Evolutionary conservation across 768 basidiomycete species (phyloP), one percentile per base, ranked within the genome.

Genomic region (Suillus decipiens): DNA sequence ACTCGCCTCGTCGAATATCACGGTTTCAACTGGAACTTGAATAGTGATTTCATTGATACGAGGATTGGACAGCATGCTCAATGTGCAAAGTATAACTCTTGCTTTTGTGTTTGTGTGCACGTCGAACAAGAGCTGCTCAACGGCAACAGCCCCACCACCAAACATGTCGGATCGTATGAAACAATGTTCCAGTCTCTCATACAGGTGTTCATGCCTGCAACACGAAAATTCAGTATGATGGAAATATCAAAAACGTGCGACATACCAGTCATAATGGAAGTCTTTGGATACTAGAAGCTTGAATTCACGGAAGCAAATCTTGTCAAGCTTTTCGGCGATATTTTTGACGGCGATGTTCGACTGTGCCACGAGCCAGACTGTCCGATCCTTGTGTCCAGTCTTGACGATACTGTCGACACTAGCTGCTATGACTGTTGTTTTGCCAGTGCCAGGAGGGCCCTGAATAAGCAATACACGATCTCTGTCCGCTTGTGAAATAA

Each of bases 301-400:
- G 65, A 81, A 83, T 9, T 71, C 63, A 8, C 39, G 5, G 64
- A 81, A 77, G 0, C 53, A 67, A 19, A 69, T 64, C 7, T 71
- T 68, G 37, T 72, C 63, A 11, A 83, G 71, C 55, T 79, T 83
- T 63, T 82, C 79, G 0, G 81, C 81, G 19, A 83, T 82, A 61
- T 83, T 83, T 64, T 82, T 84, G 19, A 83, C 82, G 0, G 80
- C 83, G 37, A 83, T 79, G 47, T 83, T 84, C 0, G 82, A 82
- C 28, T 83, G 83, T 0, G 82, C 81, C 33, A 78, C 70, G 34
- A 83, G 64, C 77, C 79, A 83, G 10, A 80, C 67, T 9, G 66
- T 59, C n/a, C 50, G 67, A 3, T 65, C 57, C 8, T 24, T 24
- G 11, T 63, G 64, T 0, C 57, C 55, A 53, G 66, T 62, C 1